phyloP scores from a whole-genome alignment of 164 flowering plant genomes.

The Litsea cubeba region DNA sequence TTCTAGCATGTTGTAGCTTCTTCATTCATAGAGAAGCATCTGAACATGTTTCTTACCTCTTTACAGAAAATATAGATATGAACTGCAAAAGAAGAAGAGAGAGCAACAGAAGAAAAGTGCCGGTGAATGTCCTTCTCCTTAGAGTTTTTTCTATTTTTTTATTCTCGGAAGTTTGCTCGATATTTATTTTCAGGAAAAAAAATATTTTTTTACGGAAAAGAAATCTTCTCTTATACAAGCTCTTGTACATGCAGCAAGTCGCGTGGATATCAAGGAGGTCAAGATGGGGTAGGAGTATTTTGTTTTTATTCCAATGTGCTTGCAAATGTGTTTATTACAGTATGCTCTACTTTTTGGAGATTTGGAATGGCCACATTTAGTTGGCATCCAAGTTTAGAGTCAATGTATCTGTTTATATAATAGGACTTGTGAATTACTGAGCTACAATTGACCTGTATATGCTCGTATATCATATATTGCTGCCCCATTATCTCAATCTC shows the following conservation, averaged over 20 bases:
- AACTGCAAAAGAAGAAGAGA: conserved; percentile 79
- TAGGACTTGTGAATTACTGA: no score
- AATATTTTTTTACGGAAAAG: not conserved
- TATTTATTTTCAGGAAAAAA: not conserved
- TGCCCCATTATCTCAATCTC: no score
- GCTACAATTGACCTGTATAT: no score
- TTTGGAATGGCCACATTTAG: no score
- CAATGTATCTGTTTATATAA: no score
- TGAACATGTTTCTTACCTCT: conserved; percentile 11
- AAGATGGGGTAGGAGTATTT: conserved; percentile 77
- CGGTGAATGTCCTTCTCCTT: conserved; percentile 35
- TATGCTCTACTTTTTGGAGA: no score
- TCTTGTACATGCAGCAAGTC: conserved; percentile 54
- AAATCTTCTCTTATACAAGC: conserved; percentile 15
- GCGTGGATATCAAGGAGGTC: conserved; percentile 89
- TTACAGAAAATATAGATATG: conserved; percentile 79
- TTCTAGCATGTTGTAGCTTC: not conserved
- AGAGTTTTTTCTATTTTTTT: conserved; percentile 8
- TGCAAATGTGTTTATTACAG: not conserved
- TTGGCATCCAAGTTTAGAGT: no score
- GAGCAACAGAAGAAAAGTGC: conserved; percentile 86
- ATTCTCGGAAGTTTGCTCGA: not conserved
- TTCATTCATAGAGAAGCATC: not conserved
- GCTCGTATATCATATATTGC: no score
- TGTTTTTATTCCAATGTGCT: not conserved